phyloP scores from a whole-genome alignment of 176 grass and related monocot species.

The Cymbopogon citratus region DNA sequence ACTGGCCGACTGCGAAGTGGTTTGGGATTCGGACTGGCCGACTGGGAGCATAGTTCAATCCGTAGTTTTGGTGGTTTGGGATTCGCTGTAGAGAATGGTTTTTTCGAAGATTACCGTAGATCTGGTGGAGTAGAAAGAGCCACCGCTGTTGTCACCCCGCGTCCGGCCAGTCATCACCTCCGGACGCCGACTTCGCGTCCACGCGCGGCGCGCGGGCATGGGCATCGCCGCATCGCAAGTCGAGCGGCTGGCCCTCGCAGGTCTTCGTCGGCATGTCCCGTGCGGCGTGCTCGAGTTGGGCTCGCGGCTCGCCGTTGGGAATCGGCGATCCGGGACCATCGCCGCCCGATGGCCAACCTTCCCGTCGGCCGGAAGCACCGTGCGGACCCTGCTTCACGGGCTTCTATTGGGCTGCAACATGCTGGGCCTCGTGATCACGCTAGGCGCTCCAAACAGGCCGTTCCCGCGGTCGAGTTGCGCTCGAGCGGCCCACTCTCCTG shows the following conservation, averaged over 20 bases:
- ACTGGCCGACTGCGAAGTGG: no score
- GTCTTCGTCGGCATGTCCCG: background rate
- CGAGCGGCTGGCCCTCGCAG: background rate
- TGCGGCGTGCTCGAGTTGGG: background rate
- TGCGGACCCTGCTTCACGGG: no score
- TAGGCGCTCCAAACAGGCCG: no score
- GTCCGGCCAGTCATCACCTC: background rate
- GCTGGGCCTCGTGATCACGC: no score
- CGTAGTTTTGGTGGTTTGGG: no score
- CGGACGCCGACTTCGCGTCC: background rate
- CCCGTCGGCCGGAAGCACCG: no score
- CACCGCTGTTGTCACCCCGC: background rate
- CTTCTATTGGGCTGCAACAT: no score
- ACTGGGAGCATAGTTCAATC: background rate
- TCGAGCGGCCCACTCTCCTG: no score
- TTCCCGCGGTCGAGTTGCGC: no score
- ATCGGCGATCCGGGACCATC: background rate
- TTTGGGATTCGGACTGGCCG: no score
- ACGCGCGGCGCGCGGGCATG: background rate
- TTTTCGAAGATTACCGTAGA: background rate
- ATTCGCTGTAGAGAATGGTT: no score
- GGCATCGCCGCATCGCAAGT: background rate
- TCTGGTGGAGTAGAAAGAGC: background rate
- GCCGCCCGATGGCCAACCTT: background rate
- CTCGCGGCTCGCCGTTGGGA: background rate